Base-by-base conservation (phyloP, 2,329 filamentous ascomycete species). In the Venturia carpophila region DNA sequence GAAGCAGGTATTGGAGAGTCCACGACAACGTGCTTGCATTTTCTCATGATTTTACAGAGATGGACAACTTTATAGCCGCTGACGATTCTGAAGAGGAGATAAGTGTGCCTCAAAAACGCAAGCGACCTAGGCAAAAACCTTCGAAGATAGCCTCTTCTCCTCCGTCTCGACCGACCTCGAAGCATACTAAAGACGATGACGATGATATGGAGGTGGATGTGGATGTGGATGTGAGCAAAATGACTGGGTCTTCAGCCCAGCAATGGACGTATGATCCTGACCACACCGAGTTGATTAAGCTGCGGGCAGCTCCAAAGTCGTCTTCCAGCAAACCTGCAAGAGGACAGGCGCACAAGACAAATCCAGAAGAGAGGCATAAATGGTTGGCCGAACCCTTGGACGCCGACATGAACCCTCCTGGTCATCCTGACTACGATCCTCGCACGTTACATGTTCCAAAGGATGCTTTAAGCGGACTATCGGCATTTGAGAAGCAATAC, bases 401-500 rank as follows among this genome's bases (percentile, higher is more conserved):
- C 74, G 91, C 91, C 61, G 92, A 97, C 71, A 86, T 87, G 63
- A 87, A 96, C 71, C 83, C 87, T 0, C 84, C 85, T 0, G 87
- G 84, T 11, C 86, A 97, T 74, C 88, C 92, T 0, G 93, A 99
- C 65, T 96, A 93, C 71, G 92, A 99, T 71, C 91, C 91, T 10
- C 84, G 91, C 24, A 95, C 92, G 0, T 83, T 99, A n/a, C 96
- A 88, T 75, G 89, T 99, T 42, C 94, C 94, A 0, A 89, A 91
- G 0, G 73, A 81, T 42, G 91, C 91, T 0, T 96, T 88, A 87
- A 78, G 79, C 39, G 87, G 89, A 34, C 97, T 99, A 73, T 95
- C 92, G 0, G 85, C 93, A 0, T 99, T 99, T 69, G 94, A 99
- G 77, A 95, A 92, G 75, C 94, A 99, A 74, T 99, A 99, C 75